Evolutionary conservation across 768 basidiomycete species (phyloP).

Genomic region (Russula olivacea): DNA sequence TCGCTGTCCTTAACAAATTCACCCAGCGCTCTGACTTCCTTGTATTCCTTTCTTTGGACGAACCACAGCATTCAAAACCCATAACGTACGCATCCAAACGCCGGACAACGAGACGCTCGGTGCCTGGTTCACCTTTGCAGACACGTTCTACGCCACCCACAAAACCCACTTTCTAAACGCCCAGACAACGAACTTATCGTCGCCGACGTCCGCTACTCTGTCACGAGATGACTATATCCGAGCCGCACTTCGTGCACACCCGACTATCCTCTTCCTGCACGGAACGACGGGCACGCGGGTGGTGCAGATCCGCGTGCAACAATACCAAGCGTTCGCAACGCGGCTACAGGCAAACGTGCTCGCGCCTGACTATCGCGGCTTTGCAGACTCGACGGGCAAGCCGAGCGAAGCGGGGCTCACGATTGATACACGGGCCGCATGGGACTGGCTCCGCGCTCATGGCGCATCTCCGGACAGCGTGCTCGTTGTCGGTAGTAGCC

Average conservation of each 20-base stretch:
- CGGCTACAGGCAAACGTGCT: constrained; percentile 71
- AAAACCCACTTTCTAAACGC: constrained; percentile 33
- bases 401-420: constrained; percentile 74
- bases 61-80: constrained; percentile 43
- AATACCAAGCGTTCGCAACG: constrained; percentile 60
- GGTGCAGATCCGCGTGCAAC: constrained; percentile 52
- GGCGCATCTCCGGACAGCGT: constrained; percentile 58
- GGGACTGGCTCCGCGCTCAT: constrained; percentile 63
- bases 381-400: constrained; percentile 74
- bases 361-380: constrained; percentile 89
- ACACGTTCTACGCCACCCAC: constrained; percentile 43
- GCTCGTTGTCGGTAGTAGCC: constrained; percentile 76
- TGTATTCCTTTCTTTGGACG: background rate
- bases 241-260: constrained; percentile 49
- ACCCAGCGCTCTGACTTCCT: background rate
- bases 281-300: constrained; percentile 89
- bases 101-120: constrained; percentile 76
- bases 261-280: constrained; percentile 83
- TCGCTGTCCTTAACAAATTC: background rate
- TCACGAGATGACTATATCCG: constrained; percentile 38
- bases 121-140: constrained; percentile 82
- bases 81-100: constrained; percentile 65
- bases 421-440: constrained; percentile 70
- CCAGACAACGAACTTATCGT: constrained; percentile 33
- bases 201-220: background rate